These are phyloP conservation scores for Microdochium paspali DNA, from an alignment of 2,329 filamentous ascomycete genomes.

Conservation along the genomic window DNA sequence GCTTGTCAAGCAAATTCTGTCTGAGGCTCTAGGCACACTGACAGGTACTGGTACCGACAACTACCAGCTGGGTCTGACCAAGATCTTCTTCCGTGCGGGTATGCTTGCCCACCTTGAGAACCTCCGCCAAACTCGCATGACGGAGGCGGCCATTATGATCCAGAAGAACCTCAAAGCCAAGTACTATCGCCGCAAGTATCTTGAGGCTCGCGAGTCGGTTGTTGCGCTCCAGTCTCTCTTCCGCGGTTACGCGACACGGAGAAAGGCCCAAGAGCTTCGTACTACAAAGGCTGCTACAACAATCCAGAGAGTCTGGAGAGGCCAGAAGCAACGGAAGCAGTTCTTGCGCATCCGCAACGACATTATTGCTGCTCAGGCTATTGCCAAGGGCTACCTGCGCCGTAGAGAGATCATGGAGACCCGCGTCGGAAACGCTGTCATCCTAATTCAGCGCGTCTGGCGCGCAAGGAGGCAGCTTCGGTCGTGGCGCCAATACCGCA, in stretches of 20 bases:
- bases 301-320: constrained; percentile 92
- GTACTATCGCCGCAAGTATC: constrained; percentile 86
- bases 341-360: constrained; percentile 74
- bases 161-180: constrained; percentile 96
- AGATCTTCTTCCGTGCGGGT: constrained; percentile 98
- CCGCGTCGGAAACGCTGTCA: constrained; percentile 81
- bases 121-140: constrained; percentile 78
- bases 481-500: constrained; percentile 80
- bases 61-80: constrained; percentile 94
- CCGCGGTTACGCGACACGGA: constrained; percentile 70
- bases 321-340: constrained; percentile 76
- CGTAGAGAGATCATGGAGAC: constrained; percentile 91
- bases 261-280: constrained; percentile 69
- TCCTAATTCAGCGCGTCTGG: constrained; percentile 86
- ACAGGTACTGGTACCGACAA: constrained; percentile 74
- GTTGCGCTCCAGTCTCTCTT: constrained; percentile 69
- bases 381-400: constrained; percentile 84
- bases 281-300: constrained; percentile 81
- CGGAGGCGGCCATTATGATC: constrained; percentile 92
- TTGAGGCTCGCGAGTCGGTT: constrained; percentile 77
- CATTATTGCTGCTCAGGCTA: constrained; percentile 79
- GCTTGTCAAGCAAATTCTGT: constrained; percentile 89
- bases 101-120: constrained; percentile 99
- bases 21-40: constrained; percentile 74
- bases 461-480: constrained; percentile 69